These are phyloP conservation scores for Nitzschia sp. DNA, from an alignment of 108 stramenopile genomes.

Conservation along the genomic window DNA sequence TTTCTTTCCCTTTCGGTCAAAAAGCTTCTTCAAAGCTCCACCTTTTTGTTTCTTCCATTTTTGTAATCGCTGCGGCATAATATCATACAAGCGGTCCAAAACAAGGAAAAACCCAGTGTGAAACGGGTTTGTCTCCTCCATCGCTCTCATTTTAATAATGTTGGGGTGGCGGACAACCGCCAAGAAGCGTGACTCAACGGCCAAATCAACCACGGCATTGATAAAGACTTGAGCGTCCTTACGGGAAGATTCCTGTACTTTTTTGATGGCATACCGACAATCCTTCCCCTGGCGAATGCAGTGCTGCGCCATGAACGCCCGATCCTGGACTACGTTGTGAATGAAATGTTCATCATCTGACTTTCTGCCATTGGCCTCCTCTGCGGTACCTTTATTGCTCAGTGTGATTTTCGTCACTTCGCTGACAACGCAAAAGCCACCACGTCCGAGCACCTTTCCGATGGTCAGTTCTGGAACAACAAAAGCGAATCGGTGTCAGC, in stretches of 20 bases:
- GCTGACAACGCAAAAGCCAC: slow-evolving; percentile 82
- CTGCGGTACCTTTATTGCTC: slow-evolving; percentile 15
- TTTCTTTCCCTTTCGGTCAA: slow-evolving; percentile 72
- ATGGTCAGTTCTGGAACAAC: slow-evolving; percentile 56
- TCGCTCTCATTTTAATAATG: slow-evolving; percentile 89
- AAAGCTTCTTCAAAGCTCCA: slow-evolving; percentile 57
- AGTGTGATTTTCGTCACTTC: slow-evolving; percentile 58
- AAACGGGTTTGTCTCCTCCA: slow-evolving; percentile 29
- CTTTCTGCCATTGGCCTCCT: slow-evolving; percentile 23
- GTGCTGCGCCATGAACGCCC: slow-evolving; percentile 69
- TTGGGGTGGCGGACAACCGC: slow-evolving; percentile 84
- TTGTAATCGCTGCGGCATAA: slow-evolving; percentile 56
- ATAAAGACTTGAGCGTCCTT: slow-evolving; percentile 64
- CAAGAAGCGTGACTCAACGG: slow-evolving; percentile 77
- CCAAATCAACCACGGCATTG: slow-evolving; percentile 80
- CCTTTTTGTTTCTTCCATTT: slow-evolving; percentile 68
- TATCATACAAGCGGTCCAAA: slow-evolving; percentile 81
- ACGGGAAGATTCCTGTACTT: slow-evolving; percentile 56
- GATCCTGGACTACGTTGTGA: slow-evolving; percentile 73
- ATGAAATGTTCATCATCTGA: slow-evolving; percentile 67
- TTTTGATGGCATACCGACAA: slow-evolving; percentile 86
- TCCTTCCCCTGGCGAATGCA: slow-evolving; percentile 77
- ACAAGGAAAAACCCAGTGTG: slow-evolving; percentile 71
- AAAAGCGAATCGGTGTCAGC: background rate
- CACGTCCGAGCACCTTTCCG: slow-evolving; percentile 77